Evolutionary conservation across 2,329 filamentous ascomycete genomes (phyloP), one percentile per base, ranked within the genome.

Genomic region (Ophiostoma ips): DNA sequence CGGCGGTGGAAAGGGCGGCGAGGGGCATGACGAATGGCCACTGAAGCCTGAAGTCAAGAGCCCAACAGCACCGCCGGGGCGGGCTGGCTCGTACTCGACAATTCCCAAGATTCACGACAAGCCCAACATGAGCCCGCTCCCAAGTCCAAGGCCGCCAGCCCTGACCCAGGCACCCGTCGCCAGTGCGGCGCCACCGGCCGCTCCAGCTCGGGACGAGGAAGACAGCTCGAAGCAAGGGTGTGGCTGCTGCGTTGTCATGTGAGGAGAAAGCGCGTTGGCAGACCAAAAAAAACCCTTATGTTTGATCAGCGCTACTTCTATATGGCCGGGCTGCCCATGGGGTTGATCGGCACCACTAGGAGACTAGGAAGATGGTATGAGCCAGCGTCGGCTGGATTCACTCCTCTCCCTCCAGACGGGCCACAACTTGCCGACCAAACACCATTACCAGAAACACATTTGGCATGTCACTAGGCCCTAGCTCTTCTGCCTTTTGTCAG

Each of bases 201-300:
- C 79, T 46, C 69, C 72, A 5, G 68, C 69, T 1, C 41, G 45
- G 11, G 72, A 78, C 53, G 71, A 77, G 49, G 63, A 57, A 68
- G 48, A 44, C 24, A 28, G 24, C 3, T 31, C 77, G 58, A 72
- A 78, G 58, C 75, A 72, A 55, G 75, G 77, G 11, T 83, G 82
- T 57, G 79, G 77, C 52, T 84, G 83, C 64, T 88, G 84, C 64
- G 70, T 86, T 54, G 75, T 89, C 57, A 87, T 87, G 84, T 87
- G 71, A 77, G 31, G 7, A n/a, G n/a, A n/a, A 16, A 15, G 24
- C 40, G 15, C 15, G 15, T 16, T 41, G 3, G 24, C 11, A 28
- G 38, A 21, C 13, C 21, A n/a, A n/a, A n/a, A n/a, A n/a, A n/a
- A n/a, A n/a, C n/a, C n/a, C n/a, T n/a, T n/a, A n/a, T n/a, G n/a